These are phyloP conservation scores for Vitis rupestris DNA, from an alignment of 164 flowering plant genomes.

Conservation along the genomic window DNA sequence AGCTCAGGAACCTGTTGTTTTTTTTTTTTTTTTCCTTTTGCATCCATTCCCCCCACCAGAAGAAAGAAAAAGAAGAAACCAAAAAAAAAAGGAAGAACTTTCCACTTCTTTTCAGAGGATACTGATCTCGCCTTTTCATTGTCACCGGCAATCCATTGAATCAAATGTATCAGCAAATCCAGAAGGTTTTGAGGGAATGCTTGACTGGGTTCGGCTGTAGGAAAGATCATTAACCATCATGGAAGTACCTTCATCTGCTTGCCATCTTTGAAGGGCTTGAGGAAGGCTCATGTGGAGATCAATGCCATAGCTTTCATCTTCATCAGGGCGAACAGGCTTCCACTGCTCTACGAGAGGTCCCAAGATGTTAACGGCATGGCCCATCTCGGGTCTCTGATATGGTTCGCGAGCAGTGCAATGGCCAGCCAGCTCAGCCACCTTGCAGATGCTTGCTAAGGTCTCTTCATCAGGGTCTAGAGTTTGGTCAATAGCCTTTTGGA, in stretches of 20 bases:
- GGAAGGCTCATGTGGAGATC: constrained; percentile 55
- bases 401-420: constrained; percentile 52
- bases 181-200: constrained; percentile 45
- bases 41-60: not conserved
- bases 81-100: no score
- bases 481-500: constrained; percentile 31
- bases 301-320: constrained; percentile 32
- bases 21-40: not conserved
- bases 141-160: constrained; percentile 36
- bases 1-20: not conserved
- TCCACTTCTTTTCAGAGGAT: not conserved
- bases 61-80: no score
- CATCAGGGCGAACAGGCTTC: constrained; percentile 32
- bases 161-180: constrained; percentile 39
- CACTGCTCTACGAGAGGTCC: constrained; percentile 49
- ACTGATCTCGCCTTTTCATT: not conserved
- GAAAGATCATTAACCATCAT: constrained; percentile 24
- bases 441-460: constrained; percentile 33
- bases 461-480: constrained; percentile 34
- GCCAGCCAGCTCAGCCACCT: constrained; percentile 45
- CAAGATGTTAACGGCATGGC: constrained; percentile 45
- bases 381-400: constrained; percentile 48
- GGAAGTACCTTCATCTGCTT: constrained; percentile 51
- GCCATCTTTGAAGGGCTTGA: constrained; percentile 60
- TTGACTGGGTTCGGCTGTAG: constrained; percentile 38